A percentile compares a stretch with the other conserved stretches of the same genome.
These are phyloP conservation scores for Ogataea pilisensis DNA, from an alignment of 805 yeast genomes.

Conservation along the genomic window DNA sequence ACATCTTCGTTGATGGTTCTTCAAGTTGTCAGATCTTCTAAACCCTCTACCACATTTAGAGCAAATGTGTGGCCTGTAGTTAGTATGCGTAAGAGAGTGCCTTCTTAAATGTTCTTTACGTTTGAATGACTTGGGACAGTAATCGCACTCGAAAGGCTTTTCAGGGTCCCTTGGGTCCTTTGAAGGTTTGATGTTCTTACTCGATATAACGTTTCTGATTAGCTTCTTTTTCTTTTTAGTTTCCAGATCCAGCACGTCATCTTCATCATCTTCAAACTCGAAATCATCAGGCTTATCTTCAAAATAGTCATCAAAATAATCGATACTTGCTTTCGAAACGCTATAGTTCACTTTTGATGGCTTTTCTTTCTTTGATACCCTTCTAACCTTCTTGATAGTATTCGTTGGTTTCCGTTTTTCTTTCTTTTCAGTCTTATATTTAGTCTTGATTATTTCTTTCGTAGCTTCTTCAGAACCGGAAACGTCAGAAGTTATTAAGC, in stretches of 20 bases:
- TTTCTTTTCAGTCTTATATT: neutral
- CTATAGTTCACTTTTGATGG: neutral
- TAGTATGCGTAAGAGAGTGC: conserved; percentile 25
- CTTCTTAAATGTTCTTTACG: conserved; percentile 26
- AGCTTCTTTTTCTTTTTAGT: conserved; percentile 10
- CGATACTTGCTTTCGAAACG: neutral
- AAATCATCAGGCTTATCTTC: neutral
- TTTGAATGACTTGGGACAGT: conserved; percentile 25
- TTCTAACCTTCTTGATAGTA: neutral
- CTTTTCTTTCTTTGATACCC: too few relatives aligned
- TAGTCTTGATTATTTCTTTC: neutral
- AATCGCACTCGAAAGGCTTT: conserved; percentile 22
- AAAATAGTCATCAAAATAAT: neutral
- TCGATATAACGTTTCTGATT: conserved; percentile 19
- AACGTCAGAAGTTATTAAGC: neutral
- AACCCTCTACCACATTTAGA: conserved; percentile 25
- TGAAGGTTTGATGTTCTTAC: conserved; percentile 20
- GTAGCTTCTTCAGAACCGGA: neutral
- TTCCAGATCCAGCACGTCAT: conserved; percentile 2
- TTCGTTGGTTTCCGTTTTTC: neutral
- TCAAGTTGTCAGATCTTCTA: conserved; percentile 27
- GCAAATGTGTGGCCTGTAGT: conserved; percentile 26
- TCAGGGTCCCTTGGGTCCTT: conserved; percentile 16
- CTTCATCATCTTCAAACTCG: neutral
- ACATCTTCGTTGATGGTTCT: conserved; percentile 24